These are phyloP conservation scores for Buddleja alternifolia DNA, from an alignment of 257 asterid genomes.

Conservation along the genomic window DNA sequence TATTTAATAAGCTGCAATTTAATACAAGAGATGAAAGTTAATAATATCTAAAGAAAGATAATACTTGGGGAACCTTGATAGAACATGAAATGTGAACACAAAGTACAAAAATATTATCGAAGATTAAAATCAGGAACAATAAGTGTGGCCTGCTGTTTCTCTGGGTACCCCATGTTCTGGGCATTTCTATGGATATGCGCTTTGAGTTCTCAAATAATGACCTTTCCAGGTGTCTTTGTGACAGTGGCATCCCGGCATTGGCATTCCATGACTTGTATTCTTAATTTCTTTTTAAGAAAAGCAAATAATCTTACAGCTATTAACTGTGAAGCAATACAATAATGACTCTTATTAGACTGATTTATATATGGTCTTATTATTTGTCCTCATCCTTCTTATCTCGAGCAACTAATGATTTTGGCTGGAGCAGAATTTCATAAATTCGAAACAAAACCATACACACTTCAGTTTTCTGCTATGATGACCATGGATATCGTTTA, in stretches of 20 bases:
- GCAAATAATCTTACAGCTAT: neutral
- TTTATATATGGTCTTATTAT: conserved; percentile 9
- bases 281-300: neutral
- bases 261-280: neutral
- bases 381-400: conserved; percentile 24
- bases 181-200: neutral
- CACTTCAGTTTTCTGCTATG: conserved; percentile 16
- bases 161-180: neutral
- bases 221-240: conserved; percentile 8
- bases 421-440: conserved; percentile 4
- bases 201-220: conserved; percentile 8
- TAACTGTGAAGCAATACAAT: neutral
- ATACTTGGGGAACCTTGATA: neutral
- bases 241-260: neutral
- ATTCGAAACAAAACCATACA: conserved; percentile 16
- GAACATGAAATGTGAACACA: conserved; percentile 12
- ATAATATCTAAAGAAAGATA: neutral
- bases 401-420: conserved; percentile 27
- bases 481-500: conserved; percentile 23
- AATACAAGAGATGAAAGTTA: conserved; percentile 6
- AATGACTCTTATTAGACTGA: conserved; percentile 11
- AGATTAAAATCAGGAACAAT: neutral
- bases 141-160: neutral
- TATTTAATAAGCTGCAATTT: conserved; percentile 3
- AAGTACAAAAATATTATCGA: neutral